Evolutionary conservation across 176 grass and related monocot genomes (phyloP), one percentile per base, ranked within the genome.

Genomic region (Saccharum officinarum): DNA sequence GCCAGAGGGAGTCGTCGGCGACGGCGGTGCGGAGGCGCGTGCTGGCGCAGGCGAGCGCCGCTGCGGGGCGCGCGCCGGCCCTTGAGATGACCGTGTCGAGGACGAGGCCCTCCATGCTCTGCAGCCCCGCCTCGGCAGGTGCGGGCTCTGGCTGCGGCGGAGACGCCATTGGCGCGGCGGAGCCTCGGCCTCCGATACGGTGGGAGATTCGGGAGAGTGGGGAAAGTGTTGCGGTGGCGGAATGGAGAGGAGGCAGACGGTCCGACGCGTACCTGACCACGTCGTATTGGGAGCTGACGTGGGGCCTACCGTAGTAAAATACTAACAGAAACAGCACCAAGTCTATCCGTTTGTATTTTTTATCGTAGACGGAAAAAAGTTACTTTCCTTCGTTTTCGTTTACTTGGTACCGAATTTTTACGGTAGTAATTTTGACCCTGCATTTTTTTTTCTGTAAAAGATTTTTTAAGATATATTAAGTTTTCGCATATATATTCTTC

Each of bases 11-110:
- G 13, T 99, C 93, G 6, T 88, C 91, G n/a, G 78, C 91, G 5
- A 83, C 90, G 15, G 77, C 88, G 28, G 42, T 36, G 64, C 78
- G 87, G 59, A 96, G 84, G 77, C 82, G 88, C 72, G 75, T 91
- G 82, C 90, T 96, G 79, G 75, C 66, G 85, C 97, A 94, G 67
- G 90, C 90, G 71, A 94, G 85, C 40, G 71, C 84, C 4, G 90
- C 92, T 16, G 90, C 93, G 16, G 65, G 82, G 59, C 78, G 86
- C 2, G 92, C 52, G 3, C 87, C 93, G 28, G 89, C 78, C 74
- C 83, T 94, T 66, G 75, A 55, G 75, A 94, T 87, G 84, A 99
- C 78, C 42, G 85, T 99, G 61, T 99, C 90, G 38, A 99, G 87
- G 67, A 81, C 68, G 67, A 92, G 70, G 1, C 75, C 88, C 54